Evolutionary conservation across 352 stramenopile species (phyloP).

Genomic region (Poterioochromonas sp.): DNA sequence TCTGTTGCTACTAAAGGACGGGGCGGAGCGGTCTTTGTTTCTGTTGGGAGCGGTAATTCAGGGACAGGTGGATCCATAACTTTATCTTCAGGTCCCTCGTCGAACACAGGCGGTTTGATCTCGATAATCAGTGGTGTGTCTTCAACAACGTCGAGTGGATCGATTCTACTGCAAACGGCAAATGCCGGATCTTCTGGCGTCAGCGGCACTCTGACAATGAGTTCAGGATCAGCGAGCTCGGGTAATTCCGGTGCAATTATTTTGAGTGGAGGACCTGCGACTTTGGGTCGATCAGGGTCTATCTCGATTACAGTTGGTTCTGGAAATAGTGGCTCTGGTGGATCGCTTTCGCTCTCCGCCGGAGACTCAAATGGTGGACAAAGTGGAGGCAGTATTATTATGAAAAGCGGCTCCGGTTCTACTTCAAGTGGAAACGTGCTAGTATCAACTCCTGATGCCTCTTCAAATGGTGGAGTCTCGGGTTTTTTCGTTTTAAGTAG

Average conservation of each 20-base stretch:
- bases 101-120: constrained; percentile 62
- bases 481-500: too few species aligned
- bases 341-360: background rate
- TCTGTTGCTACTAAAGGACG: background rate
- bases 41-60: constrained; percentile 37
- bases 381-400: background rate
- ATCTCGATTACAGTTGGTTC: background rate
- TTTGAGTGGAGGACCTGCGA: constrained; percentile 46
- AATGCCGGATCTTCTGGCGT: constrained; percentile 38
- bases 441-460: background rate
- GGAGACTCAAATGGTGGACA: background rate
- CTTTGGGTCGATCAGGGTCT: constrained; percentile 34
- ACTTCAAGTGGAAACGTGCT: background rate
- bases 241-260: constrained; percentile 44
- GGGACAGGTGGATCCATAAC: constrained; percentile 51
- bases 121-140: constrained; percentile 55
- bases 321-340: background rate
- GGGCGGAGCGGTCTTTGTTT: background rate
- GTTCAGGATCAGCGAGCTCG: constrained; percentile 32
- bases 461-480: too few species aligned
- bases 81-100: constrained; percentile 53
- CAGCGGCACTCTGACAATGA: constrained; percentile 25
- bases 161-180: constrained; percentile 32
- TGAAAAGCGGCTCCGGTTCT: background rate
- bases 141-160: background rate